Evolutionary conservation across 177 flowering plant species (phyloP).

Genomic region (Vitis hybrid): DNA sequence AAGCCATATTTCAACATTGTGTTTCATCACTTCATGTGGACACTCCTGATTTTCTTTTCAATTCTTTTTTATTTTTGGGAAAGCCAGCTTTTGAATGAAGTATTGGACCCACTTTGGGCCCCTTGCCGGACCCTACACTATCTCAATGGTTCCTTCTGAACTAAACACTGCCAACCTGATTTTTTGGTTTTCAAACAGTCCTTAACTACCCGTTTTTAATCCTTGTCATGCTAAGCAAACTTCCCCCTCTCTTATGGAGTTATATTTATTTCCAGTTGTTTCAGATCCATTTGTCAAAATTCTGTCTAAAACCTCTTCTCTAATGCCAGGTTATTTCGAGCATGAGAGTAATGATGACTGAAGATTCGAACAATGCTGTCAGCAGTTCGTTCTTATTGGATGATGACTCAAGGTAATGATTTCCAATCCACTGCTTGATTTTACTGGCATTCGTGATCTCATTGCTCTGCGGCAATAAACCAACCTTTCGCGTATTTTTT

Average conservation of each 20-base stretch:
- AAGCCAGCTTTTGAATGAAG: no score
- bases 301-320: not conserved
- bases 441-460: not conserved
- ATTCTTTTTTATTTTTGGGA: no score
- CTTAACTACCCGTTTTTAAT: no score
- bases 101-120: no score
- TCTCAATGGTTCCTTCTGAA: no score
- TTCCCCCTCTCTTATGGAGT: slow-evolving; percentile 1
- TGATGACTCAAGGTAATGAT: slow-evolving; percentile 44
- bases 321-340: slow-evolving; percentile 38
- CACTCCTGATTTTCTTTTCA: no score
- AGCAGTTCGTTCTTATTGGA: slow-evolving; percentile 49
- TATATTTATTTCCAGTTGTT: not conserved
- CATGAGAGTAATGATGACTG: slow-evolving; percentile 49
- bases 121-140: no score
- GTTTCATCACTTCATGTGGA: no score
- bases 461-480: not conserved
- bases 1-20: no score
- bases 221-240: not conserved
- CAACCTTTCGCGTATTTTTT: not conserved
- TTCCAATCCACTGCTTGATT: not conserved
- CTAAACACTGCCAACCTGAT: no score
- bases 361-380: slow-evolving; percentile 43
- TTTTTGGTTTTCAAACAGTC: no score
- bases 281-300: slow-evolving; percentile 48